phyloP scores from a whole-genome alignment of 148 eudicot species.

The Nyssa sinensis region DNA sequence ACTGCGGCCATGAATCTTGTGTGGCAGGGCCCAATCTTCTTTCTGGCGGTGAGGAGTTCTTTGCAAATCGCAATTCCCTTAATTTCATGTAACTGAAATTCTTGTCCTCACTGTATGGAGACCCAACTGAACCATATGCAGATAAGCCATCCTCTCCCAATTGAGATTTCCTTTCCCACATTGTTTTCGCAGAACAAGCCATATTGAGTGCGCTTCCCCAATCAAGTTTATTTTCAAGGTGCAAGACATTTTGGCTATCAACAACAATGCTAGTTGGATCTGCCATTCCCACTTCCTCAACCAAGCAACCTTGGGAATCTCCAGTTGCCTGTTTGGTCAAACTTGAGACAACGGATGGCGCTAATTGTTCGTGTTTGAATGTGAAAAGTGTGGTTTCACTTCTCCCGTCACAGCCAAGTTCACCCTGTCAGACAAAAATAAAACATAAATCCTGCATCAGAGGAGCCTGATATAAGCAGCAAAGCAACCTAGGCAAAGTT shows the following conservation, averaged over 20 bases:
- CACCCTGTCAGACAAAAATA: constrained; percentile 25
- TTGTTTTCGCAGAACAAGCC: constrained; percentile 5
- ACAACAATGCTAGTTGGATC: constrained; percentile 13
- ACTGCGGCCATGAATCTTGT: constrained; percentile 56
- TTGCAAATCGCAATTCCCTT: constrained; percentile 17
- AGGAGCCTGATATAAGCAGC: background rate
- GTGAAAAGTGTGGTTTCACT: constrained; percentile 6
- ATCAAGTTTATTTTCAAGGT: constrained; percentile 15
- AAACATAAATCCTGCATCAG: constrained; percentile 14
- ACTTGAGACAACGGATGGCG: constrained; percentile 20
- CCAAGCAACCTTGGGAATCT: constrained; percentile 26
- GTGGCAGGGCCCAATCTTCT: constrained; percentile 23
- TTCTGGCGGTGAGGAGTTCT: constrained; percentile 15
- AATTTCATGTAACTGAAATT: constrained; percentile 15
- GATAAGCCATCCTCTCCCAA: constrained; percentile 16
- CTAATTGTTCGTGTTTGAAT: constrained; percentile 16
- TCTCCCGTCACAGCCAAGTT: constrained; percentile 22
- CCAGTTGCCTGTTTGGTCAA: constrained; percentile 13
- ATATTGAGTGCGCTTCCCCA: constrained; percentile 6
- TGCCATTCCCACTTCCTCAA: constrained; percentile 19
- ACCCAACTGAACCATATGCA: constrained; percentile 24
- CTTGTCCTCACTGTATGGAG: constrained; percentile 24
- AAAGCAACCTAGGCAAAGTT: constrained; percentile 1
- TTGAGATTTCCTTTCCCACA: constrained; percentile 16
- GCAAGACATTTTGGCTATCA: constrained; percentile 9